Evolutionary conservation across 106 monocot species (phyloP).

Genomic region (Amphibolis antarctica): DNA sequence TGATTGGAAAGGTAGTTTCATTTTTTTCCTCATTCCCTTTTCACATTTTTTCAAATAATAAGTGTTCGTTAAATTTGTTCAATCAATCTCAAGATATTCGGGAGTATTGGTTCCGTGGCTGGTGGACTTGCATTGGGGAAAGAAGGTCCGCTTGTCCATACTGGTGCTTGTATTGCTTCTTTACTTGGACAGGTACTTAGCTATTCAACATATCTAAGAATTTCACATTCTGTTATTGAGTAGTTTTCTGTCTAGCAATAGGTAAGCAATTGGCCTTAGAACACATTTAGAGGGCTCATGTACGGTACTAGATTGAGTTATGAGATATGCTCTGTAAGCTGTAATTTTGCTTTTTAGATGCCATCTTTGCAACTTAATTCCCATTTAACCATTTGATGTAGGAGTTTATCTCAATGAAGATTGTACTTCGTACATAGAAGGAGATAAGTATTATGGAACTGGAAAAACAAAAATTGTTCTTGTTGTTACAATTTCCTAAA

Average conservation of each 20-base stretch:
- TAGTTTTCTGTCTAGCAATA: not conserved
- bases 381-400: too few species aligned
- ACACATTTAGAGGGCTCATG: too few species aligned
- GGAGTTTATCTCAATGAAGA: too few species aligned
- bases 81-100: conserved; percentile 43
- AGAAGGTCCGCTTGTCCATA: conserved; percentile 99
- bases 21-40: not conserved
- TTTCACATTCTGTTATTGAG: not conserved
- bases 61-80: not conserved
- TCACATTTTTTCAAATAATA: not conserved
- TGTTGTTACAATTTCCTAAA: too few species aligned
- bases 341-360: too few species aligned
- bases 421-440: too few species aligned
- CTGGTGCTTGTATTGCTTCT: conserved; percentile 98
- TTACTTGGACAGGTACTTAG: conserved; percentile 68
- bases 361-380: too few species aligned
- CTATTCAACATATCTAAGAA: not conserved
- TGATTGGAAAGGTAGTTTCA: conserved; percentile 71
- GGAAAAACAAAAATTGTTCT: too few species aligned
- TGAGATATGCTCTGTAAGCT: too few species aligned
- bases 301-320: too few species aligned
- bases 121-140: conserved; percentile 95
- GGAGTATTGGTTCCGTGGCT: conserved; percentile 96
- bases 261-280: too few species aligned
- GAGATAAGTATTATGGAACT: too few species aligned